Base-by-base conservation (phyloP, 2,329 filamentous ascomycete genomes). In the Amesomyces nigricolor region DNA sequence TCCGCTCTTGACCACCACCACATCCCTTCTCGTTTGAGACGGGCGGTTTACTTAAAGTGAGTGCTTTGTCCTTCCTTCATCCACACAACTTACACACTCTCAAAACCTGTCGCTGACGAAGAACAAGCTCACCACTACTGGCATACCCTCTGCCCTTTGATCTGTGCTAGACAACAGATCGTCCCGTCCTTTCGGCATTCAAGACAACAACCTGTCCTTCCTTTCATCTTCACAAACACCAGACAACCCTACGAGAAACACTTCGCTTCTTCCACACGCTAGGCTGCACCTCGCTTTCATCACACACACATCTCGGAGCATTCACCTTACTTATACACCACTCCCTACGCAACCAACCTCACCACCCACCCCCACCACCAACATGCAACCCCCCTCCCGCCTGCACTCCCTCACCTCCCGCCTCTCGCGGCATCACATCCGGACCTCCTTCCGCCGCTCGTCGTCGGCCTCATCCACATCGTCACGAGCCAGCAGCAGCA, bases 361-460 rank as follows among this genome's bases (percentile, higher is more conserved):
- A 32, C n/a, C n/a, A n/a, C n/a, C n/a, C 19, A 16, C 32, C 22
- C 42, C 35, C 52, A 53, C 58, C 58, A 54, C 57, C 67, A 73
- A 63, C 40, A 78, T 78, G 77, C 73, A 77, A 62, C 64, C 22
- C 22, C 22, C 71, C 45, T 72, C 75, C 8, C 75, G 76, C 63
- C 75, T 81, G 70, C 73, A 80, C 58, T 67, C 71, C 58, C 73
- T 81, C 66, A 70, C 75, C 54, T 68, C 73, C 54, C 78, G 78
- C 71, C 76, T 82, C 70, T 75, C 76, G 10, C 70, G 74, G n/a
- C 69, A 68, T 49, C 70, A 66, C 61, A 66, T 83, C 47, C 77
- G 78, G 58, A 76, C 74, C 47, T 79, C 78, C 9, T 73, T 82
- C 67, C 78, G 79, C 57, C 77, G 79, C 56, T 75, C 71, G 10